Evolutionary conservation across 495 filamentous ascomycete genomes (phyloP).

Genomic region (Elaphomyces granulatus): DNA sequence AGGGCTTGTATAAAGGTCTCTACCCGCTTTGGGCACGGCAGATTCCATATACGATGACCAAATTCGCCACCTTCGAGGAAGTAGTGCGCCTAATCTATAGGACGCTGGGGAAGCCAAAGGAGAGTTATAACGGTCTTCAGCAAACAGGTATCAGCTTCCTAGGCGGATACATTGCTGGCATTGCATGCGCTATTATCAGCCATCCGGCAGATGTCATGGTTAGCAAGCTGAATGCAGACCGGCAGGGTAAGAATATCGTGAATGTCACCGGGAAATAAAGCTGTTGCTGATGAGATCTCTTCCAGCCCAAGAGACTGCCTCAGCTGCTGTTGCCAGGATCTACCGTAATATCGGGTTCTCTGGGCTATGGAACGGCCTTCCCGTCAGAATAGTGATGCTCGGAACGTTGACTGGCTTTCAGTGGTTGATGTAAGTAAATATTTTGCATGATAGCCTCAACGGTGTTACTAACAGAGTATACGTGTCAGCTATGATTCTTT

Average conservation of each 20-base stretch:
- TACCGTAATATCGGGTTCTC: conserved; percentile 60
- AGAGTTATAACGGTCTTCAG: conserved; percentile 42
- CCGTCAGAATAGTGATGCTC: conserved; percentile 51
- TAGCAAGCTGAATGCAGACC: conserved; percentile 52
- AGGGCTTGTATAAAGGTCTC: conserved; percentile 52
- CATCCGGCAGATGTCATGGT: conserved; percentile 63
- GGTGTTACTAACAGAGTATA: neutral
- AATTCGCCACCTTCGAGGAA: conserved; percentile 62
- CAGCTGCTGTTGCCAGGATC: conserved; percentile 46
- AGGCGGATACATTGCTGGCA: conserved; percentile 59
- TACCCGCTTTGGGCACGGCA: conserved; percentile 58
- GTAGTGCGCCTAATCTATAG: conserved; percentile 49
- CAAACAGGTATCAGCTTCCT: conserved; percentile 58
- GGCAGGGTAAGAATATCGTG: conserved; percentile 34
- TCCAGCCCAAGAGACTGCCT: conserved; percentile 47
- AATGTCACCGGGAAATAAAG: neutral
- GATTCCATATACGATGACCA: conserved; percentile 65
- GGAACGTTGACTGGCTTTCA: conserved; percentile 56
- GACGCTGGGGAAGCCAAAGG: conserved; percentile 49
- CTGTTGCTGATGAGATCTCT: conserved; percentile 7
- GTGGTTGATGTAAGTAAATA: conserved; percentile 46
- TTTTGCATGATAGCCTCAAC: neutral
- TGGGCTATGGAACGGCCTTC: conserved; percentile 56
- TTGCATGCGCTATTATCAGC: conserved; percentile 51
- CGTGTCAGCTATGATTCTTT: conserved; percentile 50